Evolutionary conservation across 1,139 yeast species (phyloP), one percentile per base, ranked within the genome.

Genomic region (Sugiyamaella paludigena): DNA sequence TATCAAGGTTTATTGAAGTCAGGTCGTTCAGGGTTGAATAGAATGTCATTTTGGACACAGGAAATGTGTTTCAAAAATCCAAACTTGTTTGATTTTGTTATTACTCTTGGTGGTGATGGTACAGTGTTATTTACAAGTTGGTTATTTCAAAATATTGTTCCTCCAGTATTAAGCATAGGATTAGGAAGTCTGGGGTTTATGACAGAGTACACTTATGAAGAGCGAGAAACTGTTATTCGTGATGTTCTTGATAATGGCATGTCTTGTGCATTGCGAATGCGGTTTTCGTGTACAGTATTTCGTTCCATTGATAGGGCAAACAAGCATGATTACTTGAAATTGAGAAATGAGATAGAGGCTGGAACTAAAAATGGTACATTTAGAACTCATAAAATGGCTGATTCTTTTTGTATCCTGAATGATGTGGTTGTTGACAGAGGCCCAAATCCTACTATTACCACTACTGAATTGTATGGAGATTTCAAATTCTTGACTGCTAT

Each of bases 381-480:
- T 42, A 35, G 48, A 9, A 58, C 66, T 4, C 78, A 74, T 52
- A 55, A 55, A 12, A 56, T 59, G 2, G 67, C 62, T 5, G 71
- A 68, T 19, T 65, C 70, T 8, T 73, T 61, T 45, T 83, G 84
- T 60, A 91, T 92, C 12, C 78, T 88, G 77, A 88, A 88, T 68
- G 96, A 88, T 59, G 81, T 88, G 13, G 87, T 85, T 13, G 75
- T 88, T 32, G 96, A 88, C 61, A 74, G 96, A 46, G 96, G 96
- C 1, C 86, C 94, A 30, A 81, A 84, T 59, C 86, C 95, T 0
- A 82, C 84, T 51, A 79, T 88, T 69, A 81, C 89, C 4, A 78
- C 87, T 32, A 72, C 89, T 37, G 96, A 88, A 63, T 76, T 88
- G 27, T 84, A 77, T 63, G 84, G 88, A 28, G 92, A 88, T 66